Evolutionary conservation across 108 stramenopile genomes (phyloP), one percentile per base, ranked within the genome.

Genomic region (Conticribra guillardii): DNA sequence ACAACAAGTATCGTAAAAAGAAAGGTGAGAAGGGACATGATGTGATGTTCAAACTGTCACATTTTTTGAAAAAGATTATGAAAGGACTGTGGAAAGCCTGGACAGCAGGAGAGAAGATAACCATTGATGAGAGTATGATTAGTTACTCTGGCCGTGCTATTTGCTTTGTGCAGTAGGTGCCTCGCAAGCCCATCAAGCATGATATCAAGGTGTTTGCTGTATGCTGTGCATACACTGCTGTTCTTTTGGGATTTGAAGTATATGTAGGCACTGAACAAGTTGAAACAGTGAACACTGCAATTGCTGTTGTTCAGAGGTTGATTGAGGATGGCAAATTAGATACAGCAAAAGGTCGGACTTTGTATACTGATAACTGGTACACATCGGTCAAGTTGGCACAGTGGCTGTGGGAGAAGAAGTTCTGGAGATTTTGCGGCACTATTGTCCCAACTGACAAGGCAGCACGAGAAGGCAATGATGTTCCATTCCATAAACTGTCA

Each of bases 401-500:
- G 49, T 29, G 52, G 18, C 28, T 74, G 14, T 67, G 14, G 16
- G 44, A 74, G 27, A 67, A 67, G 28, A 60, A 67, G 24, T 9
- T 31, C 0, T 59, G 45, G 66, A 23, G 7, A 0, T 17, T 72
- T 1, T 18, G 58, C 37, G 71, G 71, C 33, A 72, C 71, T 0
- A 63, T 64, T 4, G 32, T 50, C 27, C 65, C 65, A 26, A 74
- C 66, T 9, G 48, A 74, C 11, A 74, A 74, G 57, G 59, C 31
- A 31, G 14, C 41, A 14, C 57, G 66, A 34, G 23, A 3, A 30
- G 66, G 55, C 28, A 5, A 30, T 2, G 65, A 74, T 29, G 7
- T 74, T 26, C 72, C 72, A 56, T 73, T 73, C 33, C 4, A n/a
- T 2, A 73, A 65, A 44, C 22, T 70, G 17, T 70, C 69, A 3